Evolutionary conservation across 106 monocot species (phyloP), one percentile per base, ranked within the genome.

Genomic region (Acorus gramineus): DNA sequence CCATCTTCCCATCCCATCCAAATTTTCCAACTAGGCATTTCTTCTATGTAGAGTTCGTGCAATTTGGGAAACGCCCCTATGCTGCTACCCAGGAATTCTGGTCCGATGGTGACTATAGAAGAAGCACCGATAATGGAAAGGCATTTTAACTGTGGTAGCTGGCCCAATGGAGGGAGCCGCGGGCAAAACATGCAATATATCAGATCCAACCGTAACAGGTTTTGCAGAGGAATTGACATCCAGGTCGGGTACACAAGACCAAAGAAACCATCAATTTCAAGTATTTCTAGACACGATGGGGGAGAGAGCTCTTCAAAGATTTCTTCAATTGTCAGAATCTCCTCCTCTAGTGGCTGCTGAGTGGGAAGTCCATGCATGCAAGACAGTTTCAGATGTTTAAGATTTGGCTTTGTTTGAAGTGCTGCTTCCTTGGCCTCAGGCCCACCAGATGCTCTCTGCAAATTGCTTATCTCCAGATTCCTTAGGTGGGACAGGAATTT

Each of bases 301-400:
- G 83, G 79, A 2, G 47, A 55, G 14, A 84, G 61, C 42, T 79
- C 76, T 43, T 61, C 57, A 68, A 71, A 76, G 5, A 79, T 74
- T 60, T 78, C 59, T 42, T 72, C 75, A 43, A 63, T 66, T 14
- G 48, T 69, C 47, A 64, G 43, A 8, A 71, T 63, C 11, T 61
- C 52, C 6, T 64, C 72, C 4, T 76, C 75, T 1, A 44, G 58
- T 11, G 8, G 8, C 11, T 14, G 62, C 8, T 63, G 47, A 3
- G 4, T 2, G 44, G 8, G 43, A 4, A 3, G 11, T 13, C 42
- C 13, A 62, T 56, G 11, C 6, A 53, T 58, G 14, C 69, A 46
- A 2, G 64, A 43, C 42, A 84, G 46, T 4, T 8, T 49, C 3
- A 80, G 59, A 11, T 66, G 55, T 47, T 57, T 79, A 8, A 84